Evolutionary conservation across 345 rosid genomes (phyloP), one percentile per base, ranked within the genome.

Genomic region (Cochlearia excelsa): DNA sequence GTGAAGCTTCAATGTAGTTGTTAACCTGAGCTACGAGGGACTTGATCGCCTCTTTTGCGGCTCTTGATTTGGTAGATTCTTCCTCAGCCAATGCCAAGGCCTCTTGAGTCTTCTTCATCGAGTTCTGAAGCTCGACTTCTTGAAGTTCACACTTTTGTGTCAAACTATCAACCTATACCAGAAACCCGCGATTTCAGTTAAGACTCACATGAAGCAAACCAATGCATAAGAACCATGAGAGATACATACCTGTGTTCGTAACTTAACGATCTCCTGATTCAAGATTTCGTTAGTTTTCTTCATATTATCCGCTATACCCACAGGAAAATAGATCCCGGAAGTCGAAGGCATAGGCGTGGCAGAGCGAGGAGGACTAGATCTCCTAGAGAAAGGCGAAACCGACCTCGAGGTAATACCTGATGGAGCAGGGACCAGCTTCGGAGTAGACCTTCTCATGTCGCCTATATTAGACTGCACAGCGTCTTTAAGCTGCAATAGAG

Each of bases 331-430:
- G 71, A 93, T 85, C 28, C 99, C 99, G 0, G 96, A 79, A 27
- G 92, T 84, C 9, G 96, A 84, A 62, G 95, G 97, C 73, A 93
- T 80, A 46, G 97, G 97, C 29, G 97, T 93, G 26, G 95, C 96
- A 59, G 92, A 85, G 63, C 96, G 95, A 9, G 96, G 99, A 31
- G 99, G 97, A 60, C 99, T 93, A 59, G 92, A 81, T 74, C 82
- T 89, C 81, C 96, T 81, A 2, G 97, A 89, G 78, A 93, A 90
- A 74, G 96, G 99, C 7, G 99, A 93, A 50, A 93, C 90, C 0
- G 99, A 87, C 74, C 97, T 73, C 29, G 99, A 93, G 76, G 83
- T 89, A 58, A 82, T 84, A 55, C 86, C 97, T 50, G 97, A 89
- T 26, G 86, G 80, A 40, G 80, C 77, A n/a, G 75, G 80, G 66